phyloP scores from a whole-genome alignment of 805 yeast species.

The Candida nemodendra region DNA sequence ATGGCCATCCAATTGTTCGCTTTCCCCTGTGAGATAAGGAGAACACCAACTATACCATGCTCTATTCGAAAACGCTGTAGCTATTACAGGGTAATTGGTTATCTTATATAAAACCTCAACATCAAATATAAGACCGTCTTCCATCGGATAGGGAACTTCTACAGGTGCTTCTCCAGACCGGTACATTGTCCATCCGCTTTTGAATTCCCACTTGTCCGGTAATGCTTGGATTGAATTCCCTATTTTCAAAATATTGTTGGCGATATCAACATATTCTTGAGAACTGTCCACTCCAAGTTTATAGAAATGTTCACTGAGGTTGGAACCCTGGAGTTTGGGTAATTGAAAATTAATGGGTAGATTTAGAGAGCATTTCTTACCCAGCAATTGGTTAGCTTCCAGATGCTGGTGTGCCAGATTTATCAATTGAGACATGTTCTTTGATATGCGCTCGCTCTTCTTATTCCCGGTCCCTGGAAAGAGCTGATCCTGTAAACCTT shows the following conservation, averaged over 20 bases:
- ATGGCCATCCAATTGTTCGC: slow-evolving; percentile 49
- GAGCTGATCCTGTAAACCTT: slow-evolving; percentile 54
- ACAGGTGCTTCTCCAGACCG: slow-evolving; percentile 51
- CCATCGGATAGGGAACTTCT: slow-evolving; percentile 66
- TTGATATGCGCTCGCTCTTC: slow-evolving; percentile 24
- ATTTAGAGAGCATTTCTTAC: slow-evolving; percentile 63
- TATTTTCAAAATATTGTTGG: slow-evolving; percentile 40
- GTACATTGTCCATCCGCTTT: slow-evolving; percentile 84
- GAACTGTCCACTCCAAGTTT: slow-evolving; percentile 59
- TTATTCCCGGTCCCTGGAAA: slow-evolving; percentile 43
- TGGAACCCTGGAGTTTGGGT: slow-evolving; percentile 71
- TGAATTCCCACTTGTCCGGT: slow-evolving; percentile 55
- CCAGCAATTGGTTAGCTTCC: slow-evolving; percentile 61
- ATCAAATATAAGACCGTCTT: slow-evolving; percentile 77
- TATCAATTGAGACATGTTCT: slow-evolving; percentile 36
- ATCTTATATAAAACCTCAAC: slow-evolving; percentile 81
- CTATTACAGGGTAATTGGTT: slow-evolving; percentile 74
- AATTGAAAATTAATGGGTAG: slow-evolving; percentile 59
- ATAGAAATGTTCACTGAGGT: slow-evolving; percentile 83
- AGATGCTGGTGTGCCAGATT: slow-evolving; percentile 62
- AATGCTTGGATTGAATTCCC: slow-evolving; percentile 34
- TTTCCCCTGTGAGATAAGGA: slow-evolving; percentile 66
- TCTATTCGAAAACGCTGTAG: slow-evolving; percentile 68
- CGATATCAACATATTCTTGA: slow-evolving; percentile 57
- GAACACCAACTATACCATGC: slow-evolving; percentile 98